Conservation (phyloP, 805 yeast species). For the Lachancea nothofagi region DNA sequence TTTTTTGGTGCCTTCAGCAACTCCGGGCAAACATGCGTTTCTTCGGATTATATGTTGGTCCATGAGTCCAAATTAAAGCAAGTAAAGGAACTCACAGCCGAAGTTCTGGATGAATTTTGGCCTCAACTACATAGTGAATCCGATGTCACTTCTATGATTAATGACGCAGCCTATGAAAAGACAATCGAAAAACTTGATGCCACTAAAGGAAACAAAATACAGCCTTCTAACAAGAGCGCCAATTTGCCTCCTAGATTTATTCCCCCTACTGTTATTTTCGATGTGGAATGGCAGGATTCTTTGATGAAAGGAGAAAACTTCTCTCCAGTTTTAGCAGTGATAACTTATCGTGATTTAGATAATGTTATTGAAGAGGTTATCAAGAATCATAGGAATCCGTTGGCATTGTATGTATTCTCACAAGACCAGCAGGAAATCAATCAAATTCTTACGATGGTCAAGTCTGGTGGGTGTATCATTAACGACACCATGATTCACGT, state of each 20-base stretch:
- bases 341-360: conserved; percentile 45
- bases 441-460: conserved; percentile 44
- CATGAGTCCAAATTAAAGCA: conserved; percentile 51
- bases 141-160: conserved; percentile 60
- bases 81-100: conserved; percentile 40
- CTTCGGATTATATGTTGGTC: conserved; percentile 78
- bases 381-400: conserved; percentile 61
- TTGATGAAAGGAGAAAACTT: conserved; percentile 74
- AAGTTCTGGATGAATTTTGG: conserved; percentile 41
- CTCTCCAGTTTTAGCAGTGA: conserved; percentile 79
- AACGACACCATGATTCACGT: conserved; percentile 73
- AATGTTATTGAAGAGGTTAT: conserved; percentile 42
- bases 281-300: conserved; percentile 60
- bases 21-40: conserved; percentile 88
- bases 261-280: conserved; percentile 67
- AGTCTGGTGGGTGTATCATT: conserved; percentile 68
- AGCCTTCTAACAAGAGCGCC: conserved; percentile 43
- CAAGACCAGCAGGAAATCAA: conserved; percentile 42
- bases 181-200: conserved; percentile 38
- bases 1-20: conserved; percentile 75
- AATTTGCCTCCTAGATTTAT: conserved; percentile 42
- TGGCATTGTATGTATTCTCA: conserved; percentile 71
- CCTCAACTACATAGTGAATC: conserved; percentile 34
- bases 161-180: conserved; percentile 47
- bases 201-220: conserved; percentile 43